A percentile compares a stretch with the other conserved stretches of the same genome.
Conservation (phyloP, 202 grass and related monocot species). For the Setaria viridis region DNA sequence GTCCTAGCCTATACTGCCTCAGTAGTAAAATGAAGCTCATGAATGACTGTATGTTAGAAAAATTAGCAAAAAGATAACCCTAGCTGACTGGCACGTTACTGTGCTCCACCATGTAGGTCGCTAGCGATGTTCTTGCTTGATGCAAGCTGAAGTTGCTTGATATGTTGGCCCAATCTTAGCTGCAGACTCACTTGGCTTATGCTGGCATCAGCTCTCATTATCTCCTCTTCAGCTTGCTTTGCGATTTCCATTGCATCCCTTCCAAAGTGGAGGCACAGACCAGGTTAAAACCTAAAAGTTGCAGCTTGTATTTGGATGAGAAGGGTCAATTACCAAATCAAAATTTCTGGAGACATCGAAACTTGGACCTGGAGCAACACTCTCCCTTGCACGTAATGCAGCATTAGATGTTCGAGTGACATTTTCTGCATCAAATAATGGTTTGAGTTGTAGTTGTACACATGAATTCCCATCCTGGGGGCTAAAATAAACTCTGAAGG, state of each 20-base stretch:
- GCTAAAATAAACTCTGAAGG: neutral
- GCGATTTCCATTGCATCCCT: conserved; percentile 91
- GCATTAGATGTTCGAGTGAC: conserved; percentile 73
- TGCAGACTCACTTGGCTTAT: conserved; percentile 92
- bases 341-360: conserved; percentile 75
- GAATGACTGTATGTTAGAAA: conserved; percentile 1
- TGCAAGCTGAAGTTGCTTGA: conserved; percentile 61
- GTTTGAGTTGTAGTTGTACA: conserved; percentile 5
- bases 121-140: conserved; percentile 6
- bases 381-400: conserved; percentile 82
- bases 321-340: conserved; percentile 66
- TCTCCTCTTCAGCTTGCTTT: conserved; percentile 73
- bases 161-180: conserved; percentile 74
- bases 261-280: conserved; percentile 38
- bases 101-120: conserved; percentile 27
- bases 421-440: conserved; percentile 75
- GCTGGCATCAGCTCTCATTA: conserved; percentile 67
- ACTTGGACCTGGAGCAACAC: conserved; percentile 84
- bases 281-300: conserved; percentile 12
- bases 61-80: conserved; percentile 27
- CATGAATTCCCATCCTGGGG: neutral
- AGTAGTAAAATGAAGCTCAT: conserved; percentile 29
- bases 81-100: conserved; percentile 23
- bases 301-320: neutral
- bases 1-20: conserved; percentile 32